Evolutionary conservation across 371 early-diverging fungal genomes (phyloP).

Genomic region (Thermomucor indicae-seudaticae): DNA sequence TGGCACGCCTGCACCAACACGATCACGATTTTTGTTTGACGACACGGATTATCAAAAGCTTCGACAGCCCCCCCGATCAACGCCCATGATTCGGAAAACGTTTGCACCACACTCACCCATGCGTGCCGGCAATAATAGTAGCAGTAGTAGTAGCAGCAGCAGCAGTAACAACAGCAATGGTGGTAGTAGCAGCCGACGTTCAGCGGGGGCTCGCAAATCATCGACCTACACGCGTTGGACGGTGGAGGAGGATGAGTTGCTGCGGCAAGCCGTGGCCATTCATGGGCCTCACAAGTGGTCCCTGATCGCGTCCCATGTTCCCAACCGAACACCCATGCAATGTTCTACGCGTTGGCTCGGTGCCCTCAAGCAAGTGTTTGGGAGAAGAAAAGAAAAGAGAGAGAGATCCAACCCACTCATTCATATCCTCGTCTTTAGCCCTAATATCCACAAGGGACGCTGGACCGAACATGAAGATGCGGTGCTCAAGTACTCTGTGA

Average conservation of each 20-base stretch:
- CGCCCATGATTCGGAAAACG: slow-evolving; percentile 11
- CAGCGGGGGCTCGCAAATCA: too few species aligned
- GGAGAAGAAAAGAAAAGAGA: too few species aligned
- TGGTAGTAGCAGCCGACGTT: too few species aligned
- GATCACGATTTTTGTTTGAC: not conserved
- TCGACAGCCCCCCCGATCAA: slow-evolving; percentile 10
- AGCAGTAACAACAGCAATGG: too few species aligned
- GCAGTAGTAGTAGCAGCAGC: too few species aligned
- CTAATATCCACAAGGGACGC: slow-evolving; percentile 60
- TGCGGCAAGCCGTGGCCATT: slow-evolving; percentile 39
- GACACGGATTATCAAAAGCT: slow-evolving; percentile 5
- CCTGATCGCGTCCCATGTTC: slow-evolving; percentile 57
- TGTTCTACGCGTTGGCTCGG: slow-evolving; percentile 68
- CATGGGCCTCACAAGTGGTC: slow-evolving; percentile 64
- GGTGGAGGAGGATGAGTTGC: slow-evolving; percentile 39
- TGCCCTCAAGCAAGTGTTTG: slow-evolving; percentile 46
- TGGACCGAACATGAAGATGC: slow-evolving; percentile 68
- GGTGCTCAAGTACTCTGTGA: slow-evolving; percentile 43
- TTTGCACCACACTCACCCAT: slow-evolving; percentile 23
- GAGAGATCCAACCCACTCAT: too few species aligned
- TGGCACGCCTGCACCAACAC: slow-evolving; percentile 11
- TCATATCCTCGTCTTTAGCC: slow-evolving; percentile 21
- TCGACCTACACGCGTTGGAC: slow-evolving; percentile 50
- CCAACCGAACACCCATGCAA: slow-evolving; percentile 63
- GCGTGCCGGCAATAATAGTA: slow-evolving; percentile 16